Percentiles rank a stretch among this genome's conserved stretches.
Conservation (phyloP, 2,329 filamentous ascomycete species). For the Calonectria multiphialidica region DNA sequence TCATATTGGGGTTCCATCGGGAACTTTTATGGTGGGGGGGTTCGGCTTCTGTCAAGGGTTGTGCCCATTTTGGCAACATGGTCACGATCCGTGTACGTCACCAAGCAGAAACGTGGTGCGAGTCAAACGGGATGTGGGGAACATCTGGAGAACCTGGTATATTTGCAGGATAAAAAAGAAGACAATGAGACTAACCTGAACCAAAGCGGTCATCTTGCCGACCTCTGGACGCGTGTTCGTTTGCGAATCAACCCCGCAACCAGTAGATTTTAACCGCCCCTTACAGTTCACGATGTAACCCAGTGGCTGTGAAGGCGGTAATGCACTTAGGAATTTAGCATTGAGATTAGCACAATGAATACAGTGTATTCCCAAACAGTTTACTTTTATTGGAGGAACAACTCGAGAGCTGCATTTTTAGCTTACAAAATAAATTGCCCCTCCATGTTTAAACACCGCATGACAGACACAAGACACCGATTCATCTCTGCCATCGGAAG, state of each 20-base stretch:
- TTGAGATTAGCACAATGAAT: neutral
- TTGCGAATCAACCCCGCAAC: slow-evolving; percentile 12
- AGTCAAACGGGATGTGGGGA: slow-evolving; percentile 5
- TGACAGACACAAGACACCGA: neutral
- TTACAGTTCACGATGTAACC: slow-evolving; percentile 7
- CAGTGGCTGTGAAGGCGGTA: neutral
- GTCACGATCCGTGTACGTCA: neutral
- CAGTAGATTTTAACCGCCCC: neutral
- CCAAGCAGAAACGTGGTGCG: neutral
- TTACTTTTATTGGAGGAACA: slow-evolving; percentile 6
- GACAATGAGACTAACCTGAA: neutral
- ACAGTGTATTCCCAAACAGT: neutral
- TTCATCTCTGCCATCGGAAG: neutral
- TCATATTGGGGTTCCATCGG: neutral
- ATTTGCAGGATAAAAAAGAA: neutral
- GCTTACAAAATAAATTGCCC: neutral
- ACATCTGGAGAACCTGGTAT: neutral
- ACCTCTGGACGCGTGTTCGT: slow-evolving; percentile 5
- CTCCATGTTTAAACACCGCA: too few relatives aligned
- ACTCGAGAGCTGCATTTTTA: neutral
- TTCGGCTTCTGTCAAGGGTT: neutral
- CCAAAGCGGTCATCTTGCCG: neutral
- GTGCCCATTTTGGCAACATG: neutral
- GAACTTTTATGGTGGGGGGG: neutral
- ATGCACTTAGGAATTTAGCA: neutral